Base-by-base conservation (phyloP, 2,329 filamentous ascomycete species). In the Exophiala alcalophila region DNA sequence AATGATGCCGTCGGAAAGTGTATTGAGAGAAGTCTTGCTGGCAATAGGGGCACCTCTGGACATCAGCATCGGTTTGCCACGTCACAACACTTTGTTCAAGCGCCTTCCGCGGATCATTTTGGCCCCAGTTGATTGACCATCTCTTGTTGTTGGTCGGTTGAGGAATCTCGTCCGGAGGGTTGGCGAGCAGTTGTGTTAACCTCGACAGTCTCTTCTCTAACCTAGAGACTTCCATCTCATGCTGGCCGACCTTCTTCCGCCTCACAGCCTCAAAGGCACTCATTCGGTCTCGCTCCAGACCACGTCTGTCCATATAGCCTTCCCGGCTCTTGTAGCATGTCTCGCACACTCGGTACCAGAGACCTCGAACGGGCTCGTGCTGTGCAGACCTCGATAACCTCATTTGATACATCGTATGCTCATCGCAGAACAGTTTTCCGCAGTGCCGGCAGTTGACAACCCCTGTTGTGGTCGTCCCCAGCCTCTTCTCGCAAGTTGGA, bases 381-480 rank as follows among this genome's bases (percentile, higher is more conserved):
- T 83, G 78, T 3, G 92, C 92, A 20, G 89, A 84, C 40, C 90
- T 76, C 6, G 90, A 95, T 8, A 98, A 74, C 71, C 94, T 96
- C 86, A 97, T 97, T 69, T 98, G 91, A 61, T 97, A 98, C 90
- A 98, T 95, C 38, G 92, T 97, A 63, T 98, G 92, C 56, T 91
- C 86, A 60, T 97, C 92, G 65, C 92, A 98, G 62, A 97, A 98
- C 27, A 98, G 69, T 56, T 84, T 83, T 5, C 92, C 92, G 59
- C 92, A 98, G 51, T 90, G 88, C 51, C 92, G 78, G 65, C 92
- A 98, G 63, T 98, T 96, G 57, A 98, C 82, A 58, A 77, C 89
- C 12, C 89, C 88, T 57, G 85, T 90, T 5, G 85, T 76, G 2
- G 84, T 76, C 4, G 43, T 15, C 1, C 88, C 89, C 4, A 98